Conservation (phyloP, 768 basidiomycete species). For the Naganishia friedmannii region DNA sequence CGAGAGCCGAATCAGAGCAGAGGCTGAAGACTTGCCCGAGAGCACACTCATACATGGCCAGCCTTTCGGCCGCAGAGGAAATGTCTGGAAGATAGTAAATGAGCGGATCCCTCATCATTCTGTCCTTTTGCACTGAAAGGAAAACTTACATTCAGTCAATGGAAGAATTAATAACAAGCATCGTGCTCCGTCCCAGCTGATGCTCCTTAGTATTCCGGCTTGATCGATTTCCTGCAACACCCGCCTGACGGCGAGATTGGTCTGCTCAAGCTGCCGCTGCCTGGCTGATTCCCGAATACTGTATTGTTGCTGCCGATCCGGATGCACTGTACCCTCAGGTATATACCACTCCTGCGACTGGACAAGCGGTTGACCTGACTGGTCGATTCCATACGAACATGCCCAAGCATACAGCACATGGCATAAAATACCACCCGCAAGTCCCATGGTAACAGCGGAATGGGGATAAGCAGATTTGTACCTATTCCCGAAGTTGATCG, state of each 20-base stretch:
- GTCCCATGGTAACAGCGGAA: conserved; percentile 60
- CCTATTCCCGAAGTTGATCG: conserved; percentile 71
- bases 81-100: conserved; percentile 50
- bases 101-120: conserved; percentile 24
- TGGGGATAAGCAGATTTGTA: conserved; percentile 55
- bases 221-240: conserved; percentile 76
- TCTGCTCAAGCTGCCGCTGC: conserved; percentile 49
- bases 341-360: conserved; percentile 38
- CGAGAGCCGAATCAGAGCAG: conserved; percentile 60
- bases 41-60: conserved; percentile 73
- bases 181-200: conserved; percentile 82
- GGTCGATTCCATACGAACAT: conserved; percentile 80
- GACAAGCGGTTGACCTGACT: conserved; percentile 63
- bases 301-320: not conserved
- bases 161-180: conserved; percentile 75
- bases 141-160: conserved; percentile 70
- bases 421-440: conserved; percentile 71
- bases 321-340: conserved; percentile 26
- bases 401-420: conserved; percentile 86
- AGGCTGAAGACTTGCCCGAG: conserved; percentile 76
- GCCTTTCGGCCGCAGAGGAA: conserved; percentile 56
- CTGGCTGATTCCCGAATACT: conserved; percentile 55
- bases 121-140: not conserved
- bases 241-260: conserved; percentile 70
- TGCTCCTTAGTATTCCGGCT: conserved; percentile 72